phyloP scores from a whole-genome alignment of 2,329 filamentous ascomycete species.

The Polytolypa hystricis region DNA sequence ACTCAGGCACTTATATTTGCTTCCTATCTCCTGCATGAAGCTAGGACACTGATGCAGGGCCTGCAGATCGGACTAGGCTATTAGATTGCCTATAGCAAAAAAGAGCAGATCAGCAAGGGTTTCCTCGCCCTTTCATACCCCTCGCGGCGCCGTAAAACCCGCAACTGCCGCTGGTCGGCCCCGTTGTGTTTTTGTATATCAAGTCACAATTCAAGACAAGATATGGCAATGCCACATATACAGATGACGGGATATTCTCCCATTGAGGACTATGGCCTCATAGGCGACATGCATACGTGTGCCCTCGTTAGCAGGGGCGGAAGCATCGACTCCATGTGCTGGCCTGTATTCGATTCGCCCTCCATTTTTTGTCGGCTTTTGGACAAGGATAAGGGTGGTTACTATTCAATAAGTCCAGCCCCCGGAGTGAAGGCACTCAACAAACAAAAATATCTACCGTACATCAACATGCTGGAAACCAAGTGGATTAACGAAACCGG shows the following conservation, averaged over 20 bases:
- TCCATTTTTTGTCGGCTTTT: slow-evolving; percentile 63
- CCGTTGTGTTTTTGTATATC: too few relatives aligned
- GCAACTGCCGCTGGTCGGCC: too few relatives aligned
- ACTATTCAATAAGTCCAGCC: slow-evolving; percentile 53
- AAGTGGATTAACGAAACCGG: slow-evolving; percentile 68
- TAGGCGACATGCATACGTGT: slow-evolving; percentile 71
- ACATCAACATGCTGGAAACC: slow-evolving; percentile 64
- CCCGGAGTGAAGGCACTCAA: slow-evolving; percentile 46
- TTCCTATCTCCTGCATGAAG: too few relatives aligned
- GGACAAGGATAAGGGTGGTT: slow-evolving; percentile 63
- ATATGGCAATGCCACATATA: too few relatives aligned
- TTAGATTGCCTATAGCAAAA: too few relatives aligned
- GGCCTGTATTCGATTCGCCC: slow-evolving; percentile 70
- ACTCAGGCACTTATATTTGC: too few relatives aligned
- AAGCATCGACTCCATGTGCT: slow-evolving; percentile 68
- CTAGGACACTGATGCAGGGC: too few relatives aligned
- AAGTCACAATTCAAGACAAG: too few relatives aligned
- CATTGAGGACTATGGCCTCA: slow-evolving; percentile 69
- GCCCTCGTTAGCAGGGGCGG: slow-evolving; percentile 64
- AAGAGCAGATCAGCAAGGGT: too few relatives aligned
- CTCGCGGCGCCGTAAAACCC: too few relatives aligned
- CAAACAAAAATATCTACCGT: slow-evolving; percentile 68
- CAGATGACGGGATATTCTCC: slow-evolving; percentile 23
- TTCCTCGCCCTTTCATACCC: too few relatives aligned
- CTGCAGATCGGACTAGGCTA: too few relatives aligned